Conservation (phyloP, 2,329 filamentous ascomycete genomes). For the Acrocalymma vagum region DNA sequence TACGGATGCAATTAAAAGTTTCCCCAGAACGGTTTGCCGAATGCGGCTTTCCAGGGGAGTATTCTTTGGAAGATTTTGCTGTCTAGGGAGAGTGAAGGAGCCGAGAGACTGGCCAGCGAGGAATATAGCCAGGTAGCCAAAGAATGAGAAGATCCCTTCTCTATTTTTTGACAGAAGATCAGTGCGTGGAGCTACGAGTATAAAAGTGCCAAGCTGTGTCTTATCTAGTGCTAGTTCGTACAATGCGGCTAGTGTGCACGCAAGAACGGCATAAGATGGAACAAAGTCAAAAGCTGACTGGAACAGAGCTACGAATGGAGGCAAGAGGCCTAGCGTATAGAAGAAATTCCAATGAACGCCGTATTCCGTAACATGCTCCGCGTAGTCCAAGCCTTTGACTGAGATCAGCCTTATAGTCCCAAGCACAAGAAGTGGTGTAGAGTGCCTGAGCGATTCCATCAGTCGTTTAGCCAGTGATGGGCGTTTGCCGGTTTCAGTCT, state of each 20-base stretch:
- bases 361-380: slow-evolving; percentile 96
- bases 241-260: slow-evolving; percentile 70
- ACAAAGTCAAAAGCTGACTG: slow-evolving; percentile 75
- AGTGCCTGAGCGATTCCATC: slow-evolving; percentile 75
- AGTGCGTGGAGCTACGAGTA: slow-evolving; percentile 81
- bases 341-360: slow-evolving; percentile 99
- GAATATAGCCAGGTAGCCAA: slow-evolving; percentile 94
- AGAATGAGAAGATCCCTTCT: slow-evolving; percentile 94
- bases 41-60: slow-evolving; percentile 55
- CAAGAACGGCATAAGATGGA: slow-evolving; percentile 79
- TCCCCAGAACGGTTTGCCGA: slow-evolving; percentile 67
- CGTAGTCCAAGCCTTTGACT: slow-evolving; percentile 94
- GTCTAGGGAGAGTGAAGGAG: slow-evolving; percentile 76
- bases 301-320: slow-evolving; percentile 86
- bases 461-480: slow-evolving; percentile 67
- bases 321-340: slow-evolving; percentile 89
- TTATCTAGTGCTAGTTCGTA: slow-evolving; percentile 80
- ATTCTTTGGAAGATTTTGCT: slow-evolving; percentile 53
- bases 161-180: slow-evolving; percentile 88
- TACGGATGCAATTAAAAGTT: slow-evolving; percentile 69
- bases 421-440: slow-evolving; percentile 80
- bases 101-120: slow-evolving; percentile 87
- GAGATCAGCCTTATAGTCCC: slow-evolving; percentile 83
- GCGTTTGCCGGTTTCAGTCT: slow-evolving; percentile 64
- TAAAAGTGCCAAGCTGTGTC: slow-evolving; percentile 81